Evolutionary conservation across 495 filamentous ascomycete genomes (phyloP).

Genomic region (Penicillium goetzii): DNA sequence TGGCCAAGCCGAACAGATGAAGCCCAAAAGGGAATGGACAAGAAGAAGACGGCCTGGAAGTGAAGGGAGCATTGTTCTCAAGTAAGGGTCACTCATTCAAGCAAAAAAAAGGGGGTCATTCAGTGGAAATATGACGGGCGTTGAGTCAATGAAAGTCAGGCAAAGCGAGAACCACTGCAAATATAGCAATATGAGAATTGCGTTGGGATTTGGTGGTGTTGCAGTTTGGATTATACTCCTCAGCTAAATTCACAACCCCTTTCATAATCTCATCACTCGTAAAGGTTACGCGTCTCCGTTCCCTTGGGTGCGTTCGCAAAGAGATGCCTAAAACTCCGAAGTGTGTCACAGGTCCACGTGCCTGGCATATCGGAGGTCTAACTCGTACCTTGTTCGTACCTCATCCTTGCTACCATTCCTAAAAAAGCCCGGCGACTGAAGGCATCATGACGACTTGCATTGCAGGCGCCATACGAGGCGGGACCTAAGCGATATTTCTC

Average conservation of each 20-base stretch:
- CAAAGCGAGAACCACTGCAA: neutral
- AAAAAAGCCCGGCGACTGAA: neutral
- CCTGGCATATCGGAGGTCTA: neutral
- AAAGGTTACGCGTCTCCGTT: neutral
- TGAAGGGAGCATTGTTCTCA: slow-evolving; percentile 1
- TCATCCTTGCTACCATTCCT: too few species aligned
- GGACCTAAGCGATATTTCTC: neutral
- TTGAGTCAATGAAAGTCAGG: neutral
- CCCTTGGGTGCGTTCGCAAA: neutral
- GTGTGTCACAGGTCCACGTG: neutral
- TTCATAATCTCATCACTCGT: neutral
- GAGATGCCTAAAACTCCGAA: neutral
- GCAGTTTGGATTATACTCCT: neutral
- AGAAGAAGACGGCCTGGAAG: neutral
- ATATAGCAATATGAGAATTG: neutral
- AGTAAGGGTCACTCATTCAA: neutral
- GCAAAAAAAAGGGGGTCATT: neutral
- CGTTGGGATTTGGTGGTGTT: neutral
- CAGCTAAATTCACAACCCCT: neutral
- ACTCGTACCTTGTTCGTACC: neutral
- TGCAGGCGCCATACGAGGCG: neutral
- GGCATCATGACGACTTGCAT: neutral
- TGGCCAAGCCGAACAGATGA: slow-evolving; percentile 17
- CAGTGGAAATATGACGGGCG: neutral
- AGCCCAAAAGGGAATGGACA: neutral